Evolutionary conservation across 2,329 filamentous ascomycete genomes (phyloP).

Genomic region (Escovopsis sp.): DNA sequence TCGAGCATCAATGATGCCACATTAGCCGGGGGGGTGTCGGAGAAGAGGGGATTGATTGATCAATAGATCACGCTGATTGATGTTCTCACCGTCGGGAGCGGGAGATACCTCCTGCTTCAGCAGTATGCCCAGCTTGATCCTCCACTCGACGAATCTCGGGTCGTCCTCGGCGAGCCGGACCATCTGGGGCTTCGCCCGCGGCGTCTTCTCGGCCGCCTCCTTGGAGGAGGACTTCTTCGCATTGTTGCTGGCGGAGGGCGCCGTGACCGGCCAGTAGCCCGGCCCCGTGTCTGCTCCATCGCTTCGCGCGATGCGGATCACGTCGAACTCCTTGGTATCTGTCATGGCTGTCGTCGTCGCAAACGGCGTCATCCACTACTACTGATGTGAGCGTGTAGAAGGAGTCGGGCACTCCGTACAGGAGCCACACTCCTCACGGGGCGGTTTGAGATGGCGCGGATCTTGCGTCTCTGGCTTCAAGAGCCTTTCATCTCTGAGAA

Average conservation of each 20-base stretch:
- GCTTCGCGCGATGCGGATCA: conserved; percentile 28
- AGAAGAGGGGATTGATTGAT: too few relatives aligned
- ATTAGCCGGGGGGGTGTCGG: too few relatives aligned
- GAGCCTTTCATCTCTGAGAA: too few relatives aligned
- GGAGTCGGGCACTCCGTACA: too few relatives aligned
- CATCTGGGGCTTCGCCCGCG: conserved; percentile 29
- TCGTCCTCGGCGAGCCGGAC: conserved; percentile 27
- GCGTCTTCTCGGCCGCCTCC: conserved; percentile 21
- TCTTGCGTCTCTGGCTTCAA: background rate
- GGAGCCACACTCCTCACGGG: too few relatives aligned
- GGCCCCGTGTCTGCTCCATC: conserved; percentile 31
- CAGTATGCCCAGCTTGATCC: conserved; percentile 29
- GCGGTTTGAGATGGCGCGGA: too few relatives aligned
- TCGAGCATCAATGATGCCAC: too few relatives aligned
- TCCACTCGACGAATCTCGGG: conserved; percentile 29
- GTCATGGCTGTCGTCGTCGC: conserved; percentile 10
- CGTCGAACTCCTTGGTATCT: conserved; percentile 25
- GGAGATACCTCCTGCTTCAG: conserved; percentile 30
- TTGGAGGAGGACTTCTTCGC: conserved; percentile 23
- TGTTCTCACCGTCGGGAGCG: conserved; percentile 22
- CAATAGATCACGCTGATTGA: too few relatives aligned
- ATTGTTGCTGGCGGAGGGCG: conserved; percentile 10
- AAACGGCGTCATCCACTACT: too few relatives aligned
- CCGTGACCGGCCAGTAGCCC: conserved; percentile 27
- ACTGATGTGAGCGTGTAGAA: too few relatives aligned